phyloP scores from a whole-genome alignment of 2,329 filamentous ascomycete species.

The Pseudogymnoascus sp. region DNA sequence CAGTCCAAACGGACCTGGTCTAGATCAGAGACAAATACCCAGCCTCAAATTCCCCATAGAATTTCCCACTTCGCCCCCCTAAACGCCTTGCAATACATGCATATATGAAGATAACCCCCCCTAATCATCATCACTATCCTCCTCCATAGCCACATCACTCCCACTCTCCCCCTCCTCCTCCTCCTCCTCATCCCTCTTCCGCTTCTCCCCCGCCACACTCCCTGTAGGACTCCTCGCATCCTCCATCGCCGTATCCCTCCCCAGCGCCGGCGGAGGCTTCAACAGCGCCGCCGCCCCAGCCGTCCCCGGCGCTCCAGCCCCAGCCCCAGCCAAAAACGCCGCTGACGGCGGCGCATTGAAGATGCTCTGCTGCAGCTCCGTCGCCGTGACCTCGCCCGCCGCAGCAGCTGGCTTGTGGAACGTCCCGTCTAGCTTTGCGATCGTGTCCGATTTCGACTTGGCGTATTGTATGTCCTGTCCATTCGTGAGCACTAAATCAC shows the following conservation, averaged over 20 bases:
- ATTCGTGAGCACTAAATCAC: not conserved
- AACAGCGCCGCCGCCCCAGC: constrained; percentile 10
- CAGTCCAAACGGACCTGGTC: not conserved
- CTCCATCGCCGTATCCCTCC: constrained; percentile 40
- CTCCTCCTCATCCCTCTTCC: constrained; percentile 59
- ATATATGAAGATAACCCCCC: not conserved
- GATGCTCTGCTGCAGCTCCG: constrained; percentile 70
- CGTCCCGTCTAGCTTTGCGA: constrained; percentile 86
- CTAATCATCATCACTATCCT: constrained; percentile 68
- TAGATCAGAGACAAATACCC: not conserved
- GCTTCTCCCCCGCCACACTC: constrained; percentile 54
- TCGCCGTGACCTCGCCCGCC: constrained; percentile 53
- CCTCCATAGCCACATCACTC: constrained; percentile 60
- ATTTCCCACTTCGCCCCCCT: constrained; percentile 1
- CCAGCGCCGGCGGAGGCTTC: constrained; percentile 39
- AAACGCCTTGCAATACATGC: constrained; percentile 10
- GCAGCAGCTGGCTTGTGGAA: constrained; percentile 61
- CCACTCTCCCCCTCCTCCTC: constrained; percentile 62
- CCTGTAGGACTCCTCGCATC: constrained; percentile 41
- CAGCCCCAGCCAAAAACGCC: constrained; percentile 33
- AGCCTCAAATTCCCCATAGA: not conserved
- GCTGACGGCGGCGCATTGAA: constrained; percentile 60
- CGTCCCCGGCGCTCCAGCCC: constrained; percentile 31
- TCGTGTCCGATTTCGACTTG: constrained; percentile 77
- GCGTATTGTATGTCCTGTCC: constrained; percentile 80